Conservation (phyloP, 176 grass and related monocot genomes). For the Leersia perrieri region DNA sequence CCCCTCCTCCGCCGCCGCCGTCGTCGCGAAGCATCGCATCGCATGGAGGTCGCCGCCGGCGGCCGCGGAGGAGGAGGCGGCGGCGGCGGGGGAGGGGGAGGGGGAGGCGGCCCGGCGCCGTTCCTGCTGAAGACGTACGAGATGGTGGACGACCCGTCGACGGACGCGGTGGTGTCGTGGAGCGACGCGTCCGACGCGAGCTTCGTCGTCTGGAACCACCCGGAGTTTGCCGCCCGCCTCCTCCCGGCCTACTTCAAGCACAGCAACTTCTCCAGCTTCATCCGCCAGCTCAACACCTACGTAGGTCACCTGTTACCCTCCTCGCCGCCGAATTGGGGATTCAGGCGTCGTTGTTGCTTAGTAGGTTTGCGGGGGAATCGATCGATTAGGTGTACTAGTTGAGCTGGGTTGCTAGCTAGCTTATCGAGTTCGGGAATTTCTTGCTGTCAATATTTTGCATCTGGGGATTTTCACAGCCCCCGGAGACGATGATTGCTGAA, state of each 20-base stretch:
- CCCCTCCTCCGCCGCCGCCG: background rate
- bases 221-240: conserved; percentile 65
- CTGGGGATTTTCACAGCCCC: background rate
- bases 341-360: background rate
- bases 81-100: background rate
- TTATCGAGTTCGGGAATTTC: background rate
- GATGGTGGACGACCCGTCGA: conserved; percentile 87
- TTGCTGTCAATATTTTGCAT: background rate
- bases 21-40: background rate
- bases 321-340: background rate
- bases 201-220: conserved; percentile 89
- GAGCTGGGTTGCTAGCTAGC: background rate
- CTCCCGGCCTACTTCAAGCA: conserved; percentile 92
- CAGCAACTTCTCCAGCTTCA: conserved; percentile 98
- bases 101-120: conserved; percentile 66
- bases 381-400: background rate
- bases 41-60: conserved; percentile 30
- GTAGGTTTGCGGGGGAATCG: background rate
- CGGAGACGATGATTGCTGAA: background rate
- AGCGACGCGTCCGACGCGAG: conserved; percentile 54
- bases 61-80: background rate
- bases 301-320: too few relatives aligned
- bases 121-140: conserved; percentile 95
- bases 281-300: conserved; percentile 99
- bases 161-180: conserved; percentile 79